Evolutionary conservation across 2,329 filamentous ascomycete genomes (phyloP), one percentile per base, ranked within the genome.

Genomic region (Seiridium unicorne): DNA sequence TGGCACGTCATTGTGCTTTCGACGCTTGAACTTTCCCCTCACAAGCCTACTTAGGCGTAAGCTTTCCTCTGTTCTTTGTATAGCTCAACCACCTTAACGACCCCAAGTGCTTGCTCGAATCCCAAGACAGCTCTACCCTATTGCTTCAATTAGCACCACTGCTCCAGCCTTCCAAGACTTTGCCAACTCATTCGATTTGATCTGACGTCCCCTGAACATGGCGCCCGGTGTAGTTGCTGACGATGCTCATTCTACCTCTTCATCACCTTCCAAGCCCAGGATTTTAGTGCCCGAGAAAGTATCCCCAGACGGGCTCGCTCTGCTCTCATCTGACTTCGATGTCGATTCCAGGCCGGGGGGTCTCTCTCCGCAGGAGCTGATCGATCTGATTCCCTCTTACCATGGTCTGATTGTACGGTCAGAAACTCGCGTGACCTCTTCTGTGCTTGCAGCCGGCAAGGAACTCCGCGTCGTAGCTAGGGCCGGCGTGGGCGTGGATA

Each of bases 401-500:
- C 85, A 93, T 53, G 91, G 89, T 26, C 81, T 94, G 56, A 90
- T 94, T 62, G 87, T 94, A 46, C 87, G 91, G 3, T 93, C 90
- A 44, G 91, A 93, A 75, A 94, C 91, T 1, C 90, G 93, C 69
- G 90, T 94, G 61, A 93, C 89, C 0, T 82, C 88, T 0, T 77
- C 82, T 3, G 80, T 94, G 1, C 80, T 94, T 10, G 75, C 79
- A 10, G 88, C 87, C 1, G 90, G 85, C 8, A 84, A 80, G 65
- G 89, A 86, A 61, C 81, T 94, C 56, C 89, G 89, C 65, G 91
- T 94, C 7, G 90, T 95, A 31, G 91, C 90, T 2, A 82, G 91
- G 62, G 91, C 91, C 10, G 91, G 91, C 10, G 91, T 94, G 1
- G 91, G 90, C 38, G 90, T 94, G 32, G 90, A 94, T 76, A 93